phyloP scores from a whole-genome alignment of 495 filamentous ascomycete species.

The Podospora anserina region DNA sequence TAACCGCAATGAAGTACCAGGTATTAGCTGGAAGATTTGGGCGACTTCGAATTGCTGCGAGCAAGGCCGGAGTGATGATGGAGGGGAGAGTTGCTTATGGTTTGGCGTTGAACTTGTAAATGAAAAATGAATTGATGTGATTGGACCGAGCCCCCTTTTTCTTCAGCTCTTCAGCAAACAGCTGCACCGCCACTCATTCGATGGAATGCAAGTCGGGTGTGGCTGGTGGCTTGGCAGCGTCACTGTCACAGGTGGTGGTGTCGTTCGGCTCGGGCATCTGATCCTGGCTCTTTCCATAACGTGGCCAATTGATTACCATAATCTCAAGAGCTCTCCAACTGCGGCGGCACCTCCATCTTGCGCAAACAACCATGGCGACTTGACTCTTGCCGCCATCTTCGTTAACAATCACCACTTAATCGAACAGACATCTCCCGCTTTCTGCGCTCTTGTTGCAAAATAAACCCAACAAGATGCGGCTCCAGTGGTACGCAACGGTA shows the following conservation, averaged over 20 bases:
- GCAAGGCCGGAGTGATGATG: constrained; percentile 39
- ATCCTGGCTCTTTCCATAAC: constrained; percentile 25
- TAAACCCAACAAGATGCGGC: constrained; percentile 46
- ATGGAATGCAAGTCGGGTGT: constrained; percentile 12
- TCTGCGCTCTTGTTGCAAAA: background rate
- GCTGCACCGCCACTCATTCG: background rate
- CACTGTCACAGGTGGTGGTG: background rate
- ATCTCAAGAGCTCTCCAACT: background rate
- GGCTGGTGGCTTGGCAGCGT: constrained; percentile 18
- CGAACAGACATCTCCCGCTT: background rate
- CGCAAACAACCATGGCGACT: constrained; percentile 19
- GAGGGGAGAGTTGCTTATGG: constrained; percentile 25
- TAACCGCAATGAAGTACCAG: constrained; percentile 55
- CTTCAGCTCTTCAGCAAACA: background rate
- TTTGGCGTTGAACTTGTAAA: background rate
- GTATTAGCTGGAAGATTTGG: constrained; percentile 46
- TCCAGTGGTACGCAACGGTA: constrained; percentile 58
- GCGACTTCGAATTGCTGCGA: constrained; percentile 45
- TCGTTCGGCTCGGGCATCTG: background rate
- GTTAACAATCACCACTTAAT: background rate
- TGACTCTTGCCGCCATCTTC: constrained; percentile 5
- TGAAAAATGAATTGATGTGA: background rate
- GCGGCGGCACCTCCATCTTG: background rate
- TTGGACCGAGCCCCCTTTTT: background rate
- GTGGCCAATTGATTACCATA: constrained; percentile 33